phyloP scores from a whole-genome alignment of 73 alveolate species.

The Halteria grandinella region DNA sequence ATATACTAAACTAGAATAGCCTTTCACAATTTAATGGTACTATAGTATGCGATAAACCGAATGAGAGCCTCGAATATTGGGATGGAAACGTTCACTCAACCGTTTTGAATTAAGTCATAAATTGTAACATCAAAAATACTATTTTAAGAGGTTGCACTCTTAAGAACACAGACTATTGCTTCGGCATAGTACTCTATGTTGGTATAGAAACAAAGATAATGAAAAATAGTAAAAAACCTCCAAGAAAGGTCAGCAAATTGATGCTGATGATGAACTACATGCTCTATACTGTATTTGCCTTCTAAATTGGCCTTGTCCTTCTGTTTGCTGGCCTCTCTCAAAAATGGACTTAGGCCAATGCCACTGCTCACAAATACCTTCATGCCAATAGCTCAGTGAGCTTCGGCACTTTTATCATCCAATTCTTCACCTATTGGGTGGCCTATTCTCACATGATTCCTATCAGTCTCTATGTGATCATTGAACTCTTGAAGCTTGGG shows the following conservation, averaged over 20 bases:
- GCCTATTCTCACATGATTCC: conserved; percentile 97
- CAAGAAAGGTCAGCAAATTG: conserved; percentile 87
- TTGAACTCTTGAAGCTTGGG: conserved; percentile 93
- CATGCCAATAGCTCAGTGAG: not conserved
- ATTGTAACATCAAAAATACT: conserved; percentile 49
- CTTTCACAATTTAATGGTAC: conserved; percentile 61
- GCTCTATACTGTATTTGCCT: conserved; percentile 74
- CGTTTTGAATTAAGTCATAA: not conserved
- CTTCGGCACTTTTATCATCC: conserved; percentile 38
- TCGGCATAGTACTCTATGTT: conserved; percentile 93
- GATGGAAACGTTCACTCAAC: conserved; percentile 74
- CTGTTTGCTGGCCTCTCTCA: conserved; percentile 45
- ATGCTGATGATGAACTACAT: conserved; percentile 82
- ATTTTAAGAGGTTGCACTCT: conserved; percentile 93
- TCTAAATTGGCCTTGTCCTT: conserved; percentile 53
- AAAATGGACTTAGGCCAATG: conserved; percentile 19
- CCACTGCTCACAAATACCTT: conserved; percentile 13
- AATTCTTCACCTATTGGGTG: conserved; percentile 87
- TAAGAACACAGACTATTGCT: conserved; percentile 88
- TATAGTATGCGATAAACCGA: conserved; percentile 82
- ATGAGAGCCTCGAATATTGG: conserved; percentile 85
- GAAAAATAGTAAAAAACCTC: conserved; percentile 94
- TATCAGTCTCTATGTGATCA: conserved; percentile 93
- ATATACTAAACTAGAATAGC: not conserved
- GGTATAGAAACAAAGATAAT: conserved; percentile 97